Base-by-base conservation (phyloP, 139 green algal genomes). In the Nannochloris sp. region DNA sequence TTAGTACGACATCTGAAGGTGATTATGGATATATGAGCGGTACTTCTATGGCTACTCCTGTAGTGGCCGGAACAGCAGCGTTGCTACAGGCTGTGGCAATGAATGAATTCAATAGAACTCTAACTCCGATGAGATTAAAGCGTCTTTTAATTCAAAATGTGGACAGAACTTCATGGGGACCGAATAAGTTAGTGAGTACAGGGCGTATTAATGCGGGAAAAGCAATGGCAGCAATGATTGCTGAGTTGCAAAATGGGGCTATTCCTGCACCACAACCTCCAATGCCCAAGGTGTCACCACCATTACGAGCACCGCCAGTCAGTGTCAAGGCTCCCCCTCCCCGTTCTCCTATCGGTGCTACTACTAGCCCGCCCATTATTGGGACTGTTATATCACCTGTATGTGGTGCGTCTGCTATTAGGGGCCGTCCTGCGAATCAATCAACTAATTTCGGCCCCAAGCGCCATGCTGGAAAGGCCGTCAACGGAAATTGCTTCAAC, bases 21-120 rank as follows among this genome's bases (percentile, higher is more conserved):
- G 24, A 2, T 0, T 80, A 80, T 48, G 60, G 32, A 8, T 29
- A 24, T 24, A 75, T 80, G 73, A 68, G 45, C 45, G 91, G 91
- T 24, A 97, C 92, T 3, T 90, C 79, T 15, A 98, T 98, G 92
- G 87, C 92, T 1, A 90, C 87, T 7, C 86, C 86, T 14, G 39
- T 85, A 12, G 73, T 83, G 5, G 77, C 81, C 1, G 86, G 79
- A 29, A 69, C 80, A 4, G 84, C 74, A 3, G 77, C 74, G 1
- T 61, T 93, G 60, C 56, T 83, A 7, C 83, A 45, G 75, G 83
- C 44, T 78, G 87, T 35, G 13, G 56, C 56, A 31, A 23, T 61
- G 8, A 30, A 29, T 3, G 3, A 5, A 7, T 23, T 44, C n/a
- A 39, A 42, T 42, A 25, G 15, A 29, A 37, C 34, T 54, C 66